These are phyloP conservation scores for Elsinoe arachidis DNA, from an alignment of 2,329 filamentous ascomycete species.

Conservation along the genomic window DNA sequence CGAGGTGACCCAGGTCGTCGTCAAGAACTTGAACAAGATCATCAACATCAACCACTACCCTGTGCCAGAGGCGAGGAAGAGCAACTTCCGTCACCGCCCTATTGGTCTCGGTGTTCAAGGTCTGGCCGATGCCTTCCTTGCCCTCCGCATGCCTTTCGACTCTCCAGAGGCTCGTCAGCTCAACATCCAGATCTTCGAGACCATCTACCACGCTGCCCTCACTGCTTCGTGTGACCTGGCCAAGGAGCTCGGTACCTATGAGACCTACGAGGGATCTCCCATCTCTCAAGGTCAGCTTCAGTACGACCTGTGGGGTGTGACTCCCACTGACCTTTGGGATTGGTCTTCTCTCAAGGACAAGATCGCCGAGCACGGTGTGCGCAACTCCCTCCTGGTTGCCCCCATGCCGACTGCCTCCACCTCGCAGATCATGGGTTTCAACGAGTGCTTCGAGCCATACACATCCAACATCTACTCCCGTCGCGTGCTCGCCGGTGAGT, in stretches of 20 bases:
- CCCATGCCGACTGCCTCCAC: conserved; percentile 98
- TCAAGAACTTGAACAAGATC: conserved; percentile 94
- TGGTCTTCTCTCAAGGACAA: conserved; percentile 83
- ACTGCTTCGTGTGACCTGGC: conserved; percentile 84
- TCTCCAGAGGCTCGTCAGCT: conserved; percentile 87
- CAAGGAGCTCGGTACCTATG: conserved; percentile 73
- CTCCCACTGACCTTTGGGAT: conserved; percentile 90
- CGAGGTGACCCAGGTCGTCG: conserved; percentile 84
- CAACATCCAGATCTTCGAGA: conserved; percentile 98
- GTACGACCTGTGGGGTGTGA: conserved; percentile 98
- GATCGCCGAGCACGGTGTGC: conserved; percentile 85
- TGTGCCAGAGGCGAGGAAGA: conserved; percentile 85
- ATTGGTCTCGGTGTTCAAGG: conserved; percentile 96
- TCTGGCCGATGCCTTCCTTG: conserved; percentile 95
- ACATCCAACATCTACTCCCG: conserved; percentile 99
- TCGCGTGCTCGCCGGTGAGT: conserved; percentile 93
- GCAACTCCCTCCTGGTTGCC: conserved; percentile 89
- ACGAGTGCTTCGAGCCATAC: conserved; percentile 99
- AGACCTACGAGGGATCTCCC: conserved; percentile 85
- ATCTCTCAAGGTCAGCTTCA: conserved; percentile 93
- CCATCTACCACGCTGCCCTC: conserved; percentile 92
- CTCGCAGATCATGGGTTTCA: conserved; percentile 96
- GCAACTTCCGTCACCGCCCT: conserved; percentile 94
- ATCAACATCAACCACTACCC: conserved; percentile 98
- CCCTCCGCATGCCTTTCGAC: conserved; percentile 92